Evolutionary conservation across 805 yeast species (phyloP).

Genomic region (Saccharomycopsis synnaedendra): DNA sequence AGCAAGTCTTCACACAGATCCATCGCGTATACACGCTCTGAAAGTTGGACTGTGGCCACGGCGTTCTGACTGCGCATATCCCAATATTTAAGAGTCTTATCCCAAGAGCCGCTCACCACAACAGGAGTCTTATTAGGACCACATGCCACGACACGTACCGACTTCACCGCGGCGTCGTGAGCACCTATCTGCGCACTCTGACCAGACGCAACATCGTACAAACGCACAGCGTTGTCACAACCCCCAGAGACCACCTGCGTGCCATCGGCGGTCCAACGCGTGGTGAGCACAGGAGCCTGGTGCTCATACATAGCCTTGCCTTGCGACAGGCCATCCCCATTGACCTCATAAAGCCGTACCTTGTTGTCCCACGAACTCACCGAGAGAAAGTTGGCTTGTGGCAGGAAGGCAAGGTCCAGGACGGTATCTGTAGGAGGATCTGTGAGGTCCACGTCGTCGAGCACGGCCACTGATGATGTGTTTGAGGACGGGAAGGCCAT

Average conservation of each 20-base stretch:
- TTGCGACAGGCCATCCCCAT: constrained; percentile 63
- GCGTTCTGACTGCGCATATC: constrained; percentile 82
- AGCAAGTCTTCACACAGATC: constrained; percentile 70
- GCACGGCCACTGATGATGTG: not conserved
- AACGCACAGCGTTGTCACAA: constrained; percentile 75
- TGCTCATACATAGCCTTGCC: constrained; percentile 88
- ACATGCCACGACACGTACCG: constrained; percentile 68
- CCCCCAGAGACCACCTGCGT: constrained; percentile 83
- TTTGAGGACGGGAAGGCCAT: not conserved
- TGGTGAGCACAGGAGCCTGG: constrained; percentile 73
- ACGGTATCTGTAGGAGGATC: constrained; percentile 91
- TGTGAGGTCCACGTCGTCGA: constrained; percentile 54
- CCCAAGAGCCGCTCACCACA: constrained; percentile 93
- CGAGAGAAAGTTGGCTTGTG: constrained; percentile 71
- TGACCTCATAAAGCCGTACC: constrained; percentile 83
- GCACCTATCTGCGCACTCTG: constrained; percentile 77
- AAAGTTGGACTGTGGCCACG: constrained; percentile 66
- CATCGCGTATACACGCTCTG: constrained; percentile 88
- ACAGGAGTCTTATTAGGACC: constrained; percentile 73
- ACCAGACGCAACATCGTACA: constrained; percentile 74
- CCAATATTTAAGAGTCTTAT: constrained; percentile 90
- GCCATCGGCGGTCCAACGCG: constrained; percentile 81
- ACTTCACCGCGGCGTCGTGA: constrained; percentile 72
- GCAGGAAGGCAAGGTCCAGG: constrained; percentile 74
- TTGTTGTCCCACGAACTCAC: constrained; percentile 93